Percentiles rank a stretch among this genome's conserved stretches.
Evolutionary conservation across 2,329 filamentous ascomycete species (phyloP).

Genomic region (Fusarium anthophilum): DNA sequence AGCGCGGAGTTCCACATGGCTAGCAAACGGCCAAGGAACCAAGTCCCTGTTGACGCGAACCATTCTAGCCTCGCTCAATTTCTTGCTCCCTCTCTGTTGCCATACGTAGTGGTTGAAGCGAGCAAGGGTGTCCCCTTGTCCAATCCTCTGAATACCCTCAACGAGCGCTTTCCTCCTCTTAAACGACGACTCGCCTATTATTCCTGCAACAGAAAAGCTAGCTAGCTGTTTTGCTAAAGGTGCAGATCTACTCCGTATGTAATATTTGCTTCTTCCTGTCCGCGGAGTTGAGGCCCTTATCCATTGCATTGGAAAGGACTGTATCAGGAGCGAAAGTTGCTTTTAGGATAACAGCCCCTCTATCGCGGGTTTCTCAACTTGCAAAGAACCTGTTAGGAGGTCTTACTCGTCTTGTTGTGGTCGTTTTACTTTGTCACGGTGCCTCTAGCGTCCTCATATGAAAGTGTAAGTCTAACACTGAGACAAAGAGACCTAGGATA

Average conservation of each 20-base stretch:
- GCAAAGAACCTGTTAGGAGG: background rate
- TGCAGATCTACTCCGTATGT: slow-evolving; percentile 27
- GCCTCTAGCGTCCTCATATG: background rate
- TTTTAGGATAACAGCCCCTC: background rate
- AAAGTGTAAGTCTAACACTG: background rate
- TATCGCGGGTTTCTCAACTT: background rate
- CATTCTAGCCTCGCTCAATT: background rate
- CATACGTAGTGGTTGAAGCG: slow-evolving; percentile 2
- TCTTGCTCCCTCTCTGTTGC: background rate
- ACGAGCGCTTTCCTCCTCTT: slow-evolving; percentile 10
- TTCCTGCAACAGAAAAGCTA: slow-evolving; percentile 24
- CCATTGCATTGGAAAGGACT: background rate
- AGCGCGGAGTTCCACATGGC: slow-evolving; percentile 25
- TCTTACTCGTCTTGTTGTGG: background rate
- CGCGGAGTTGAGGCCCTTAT: background rate
- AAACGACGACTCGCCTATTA: slow-evolving; percentile 29
- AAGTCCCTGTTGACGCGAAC: background rate
- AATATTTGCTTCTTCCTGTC: slow-evolving; percentile 4
- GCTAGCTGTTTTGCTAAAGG: slow-evolving; percentile 28
- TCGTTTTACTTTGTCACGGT: background rate
- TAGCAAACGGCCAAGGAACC: background rate
- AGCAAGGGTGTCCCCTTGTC: slow-evolving; percentile 23
- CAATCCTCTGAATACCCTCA: slow-evolving; percentile 27
- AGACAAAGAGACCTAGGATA: background rate
- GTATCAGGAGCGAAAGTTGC: background rate